phyloP scores from a whole-genome alignment of 352 stramenopile genomes.

The Globisporangium megalacanthum region DNA sequence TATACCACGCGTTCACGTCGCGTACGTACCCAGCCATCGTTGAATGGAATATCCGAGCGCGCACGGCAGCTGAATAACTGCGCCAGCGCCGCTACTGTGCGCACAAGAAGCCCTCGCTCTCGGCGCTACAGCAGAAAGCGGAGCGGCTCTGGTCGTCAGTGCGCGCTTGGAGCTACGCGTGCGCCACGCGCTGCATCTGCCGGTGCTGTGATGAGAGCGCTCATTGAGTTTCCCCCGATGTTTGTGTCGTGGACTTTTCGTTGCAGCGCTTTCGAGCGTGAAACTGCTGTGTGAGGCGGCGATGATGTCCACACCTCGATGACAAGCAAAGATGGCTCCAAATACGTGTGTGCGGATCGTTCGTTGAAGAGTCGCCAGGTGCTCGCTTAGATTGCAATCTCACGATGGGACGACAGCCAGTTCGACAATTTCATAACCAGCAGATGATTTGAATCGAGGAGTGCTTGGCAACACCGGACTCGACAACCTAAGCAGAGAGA shows the following conservation, averaged over 20 bases:
- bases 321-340: not conserved
- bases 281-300: too few species aligned
- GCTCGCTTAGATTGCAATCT: not conserved
- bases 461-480: slow-evolving; percentile 1
- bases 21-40: too few species aligned
- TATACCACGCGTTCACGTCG: too few species aligned
- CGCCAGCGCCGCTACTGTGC: slow-evolving; percentile 41
- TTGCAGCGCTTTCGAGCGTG: too few species aligned
- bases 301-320: not conserved
- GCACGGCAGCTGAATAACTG: slow-evolving; percentile 35
- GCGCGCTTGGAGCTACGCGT: slow-evolving; percentile 5
- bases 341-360: slow-evolving; percentile 2
- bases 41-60: slow-evolving; percentile 20
- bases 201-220: too few species aligned
- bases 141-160: slow-evolving; percentile 3
- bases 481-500: not conserved
- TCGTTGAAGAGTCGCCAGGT: slow-evolving; percentile 8
- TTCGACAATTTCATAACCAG: not conserved
- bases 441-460: not conserved
- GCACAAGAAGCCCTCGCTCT: slow-evolving; percentile 33
- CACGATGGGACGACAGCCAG: slow-evolving; percentile 8
- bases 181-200: not conserved
- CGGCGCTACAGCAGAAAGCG: slow-evolving; percentile 17
- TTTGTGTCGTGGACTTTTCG: too few species aligned
- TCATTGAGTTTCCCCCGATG: not conserved